Evolutionary conservation across 148 eudicot species (phyloP).

Genomic region (Rhododendron ferrugineum): DNA sequence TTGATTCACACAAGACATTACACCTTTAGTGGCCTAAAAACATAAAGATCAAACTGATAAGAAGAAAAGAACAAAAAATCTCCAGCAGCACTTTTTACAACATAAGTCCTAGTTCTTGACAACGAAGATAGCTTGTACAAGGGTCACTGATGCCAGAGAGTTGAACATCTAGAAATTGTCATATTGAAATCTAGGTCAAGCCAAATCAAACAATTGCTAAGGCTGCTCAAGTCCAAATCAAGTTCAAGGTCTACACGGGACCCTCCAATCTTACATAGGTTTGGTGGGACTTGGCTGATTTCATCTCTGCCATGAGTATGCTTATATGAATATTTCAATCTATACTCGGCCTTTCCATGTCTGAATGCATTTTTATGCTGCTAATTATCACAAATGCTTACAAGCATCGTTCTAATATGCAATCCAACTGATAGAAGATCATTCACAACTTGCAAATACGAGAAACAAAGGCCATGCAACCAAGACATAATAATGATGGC

Average conservation of each 20-base stretch:
- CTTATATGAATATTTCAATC: background rate
- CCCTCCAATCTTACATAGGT: background rate
- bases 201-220: background rate
- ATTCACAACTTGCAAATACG: background rate
- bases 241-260: background rate
- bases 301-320: background rate
- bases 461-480: background rate
- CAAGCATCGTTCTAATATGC: background rate
- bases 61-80: background rate
- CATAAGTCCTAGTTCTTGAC: background rate
- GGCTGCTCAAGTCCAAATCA: background rate
- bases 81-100: background rate
- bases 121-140: background rate
- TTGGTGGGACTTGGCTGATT: background rate
- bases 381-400: background rate
- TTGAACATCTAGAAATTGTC: background rate
- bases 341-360: background rate
- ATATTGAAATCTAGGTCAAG: background rate
- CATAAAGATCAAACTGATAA: background rate
- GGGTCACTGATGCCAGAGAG: background rate
- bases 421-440: background rate
- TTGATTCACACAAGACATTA: conserved; percentile 80
- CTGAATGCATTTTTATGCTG: background rate
- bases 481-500: background rate
- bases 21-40: conserved; percentile 72